Base-by-base conservation (phyloP, 2,329 filamentous ascomycete species). In the Blastomyces percursus region DNA sequence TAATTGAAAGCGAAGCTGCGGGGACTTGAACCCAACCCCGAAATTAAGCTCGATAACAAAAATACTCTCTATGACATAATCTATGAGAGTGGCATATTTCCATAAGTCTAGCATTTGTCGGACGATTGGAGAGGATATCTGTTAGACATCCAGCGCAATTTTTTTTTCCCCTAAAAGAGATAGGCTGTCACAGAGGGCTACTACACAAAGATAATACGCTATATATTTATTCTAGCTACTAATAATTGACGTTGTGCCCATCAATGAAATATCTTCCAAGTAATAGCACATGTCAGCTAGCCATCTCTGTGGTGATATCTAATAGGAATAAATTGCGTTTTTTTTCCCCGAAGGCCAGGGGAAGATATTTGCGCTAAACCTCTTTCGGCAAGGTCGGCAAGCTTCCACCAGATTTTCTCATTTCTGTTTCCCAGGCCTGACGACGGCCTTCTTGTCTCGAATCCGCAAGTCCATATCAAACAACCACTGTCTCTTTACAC, bases 1-100 rank as follows among this genome's bases (percentile, higher is more conserved):
- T 86, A 59, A 83, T 87, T 69, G 84, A 87, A 74, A 83, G 81
- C 71, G 82, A 85, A 69, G 74, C 80, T 27, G 62, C 56, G 38
- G 61, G 74, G 74, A 68, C 55, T 40, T 67, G 51, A 66, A 71
- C 24, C 4, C 32, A 27, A 21, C 51, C 7, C 3, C 40, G 16
- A 42, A 56, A 42, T 27, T 11, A 27, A 24, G 12, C 12, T 38
- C 48, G n/a, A 14, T 56, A 56, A 35, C 35, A 56, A 21, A 3
- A 35, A 35, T 35, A 21, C 35, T 16, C 32, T 16, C n/a, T 56
- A 21, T 21, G 32, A 40, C 40, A 32, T 9, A 12, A 16, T 21
- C 21, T n/a, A 16, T 32, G 30, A 32, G 16, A 19, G 11, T 14
- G 24, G 46, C 11, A n/a, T 24, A 51, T 51, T 51, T 51, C 46